Base-by-base conservation (phyloP, 1,284 basidiomycete genomes). In the Cutaneotrichosporon sp. region DNA sequence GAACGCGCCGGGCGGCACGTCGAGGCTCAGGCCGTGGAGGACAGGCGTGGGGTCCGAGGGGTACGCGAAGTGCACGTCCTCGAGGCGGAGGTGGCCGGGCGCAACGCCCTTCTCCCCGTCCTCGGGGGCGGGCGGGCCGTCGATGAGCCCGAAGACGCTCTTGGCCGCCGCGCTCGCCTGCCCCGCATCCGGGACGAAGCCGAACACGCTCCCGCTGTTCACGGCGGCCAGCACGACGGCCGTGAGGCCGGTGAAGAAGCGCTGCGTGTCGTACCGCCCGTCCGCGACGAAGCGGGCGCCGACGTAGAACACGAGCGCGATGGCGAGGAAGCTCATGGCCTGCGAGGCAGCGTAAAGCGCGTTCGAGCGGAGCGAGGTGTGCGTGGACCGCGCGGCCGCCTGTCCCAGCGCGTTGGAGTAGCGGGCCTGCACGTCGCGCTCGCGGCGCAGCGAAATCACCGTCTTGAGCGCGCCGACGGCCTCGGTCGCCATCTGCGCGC, bases 381-480 rank as follows among this genome's bases (percentile, higher is more conserved):
- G 82, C 60, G 66, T 90, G 10, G 90, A 89, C 56, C 83, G 79
- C 29, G 76, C 78, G 52, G 94, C 82, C 16, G 93, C 91, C 22
- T 69, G 85, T 54, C 91, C 87, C 55, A 97, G 82, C 66, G 87
- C 88, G 62, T 84, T 66, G 69, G 87, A 87, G 81, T 95, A 95
- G 8, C 89, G 80, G 81, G 79, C 65, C 71, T 87, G 79, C 75
- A 92, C 88, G 72, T 93, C 88, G 47, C 87, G 85, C 79, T 93
- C 94, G 36, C 83, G 84, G 0, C 92, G 97, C 50, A 98, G 83
- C 2, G 89, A 86, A 1, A 94, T 93, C 31, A 99, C 94, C 4
- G 95, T 97, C n/a, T 92, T 87, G 72, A 99, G 97, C 3, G 94
- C 84, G 8, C 86, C 89, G 18, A 93, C 92, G 25, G 94, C 93